Percentiles rank a stretch among this genome's conserved stretches.
Evolutionary conservation across 1,284 basidiomycete genomes (phyloP).

Genomic region (Quambalaria eucalypti): DNA sequence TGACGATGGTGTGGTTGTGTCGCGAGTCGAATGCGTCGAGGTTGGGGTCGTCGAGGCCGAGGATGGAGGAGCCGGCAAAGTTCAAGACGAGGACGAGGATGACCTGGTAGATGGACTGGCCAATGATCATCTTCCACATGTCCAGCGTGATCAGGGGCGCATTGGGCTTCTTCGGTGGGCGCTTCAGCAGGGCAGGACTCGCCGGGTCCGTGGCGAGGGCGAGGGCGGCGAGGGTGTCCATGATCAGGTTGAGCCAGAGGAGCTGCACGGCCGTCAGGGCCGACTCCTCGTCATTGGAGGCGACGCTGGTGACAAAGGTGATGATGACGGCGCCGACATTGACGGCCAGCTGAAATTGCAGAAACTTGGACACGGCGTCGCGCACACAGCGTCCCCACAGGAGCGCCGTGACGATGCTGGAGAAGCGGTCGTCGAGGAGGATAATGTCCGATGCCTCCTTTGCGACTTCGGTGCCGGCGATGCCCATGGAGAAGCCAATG

Average conservation of each 20-base stretch:
- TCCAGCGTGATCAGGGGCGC: conserved; percentile 80
- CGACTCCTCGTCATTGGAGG: conserved; percentile 66
- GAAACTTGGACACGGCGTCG: conserved; percentile 90
- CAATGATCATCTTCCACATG: conserved; percentile 73
- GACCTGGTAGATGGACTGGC: conserved; percentile 83
- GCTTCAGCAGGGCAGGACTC: conserved; percentile 66
- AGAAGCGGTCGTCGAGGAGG: conserved; percentile 89
- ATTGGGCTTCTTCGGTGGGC: conserved; percentile 79
- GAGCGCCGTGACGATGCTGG: conserved; percentile 86
- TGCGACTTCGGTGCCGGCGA: conserved; percentile 94
- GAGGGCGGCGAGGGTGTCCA: conserved; percentile 96
- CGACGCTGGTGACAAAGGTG: conserved; percentile 82
- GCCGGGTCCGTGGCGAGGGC: conserved; percentile 95
- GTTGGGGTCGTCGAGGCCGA: conserved; percentile 45
- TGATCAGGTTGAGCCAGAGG: conserved; percentile 85
- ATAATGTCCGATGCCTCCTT: conserved; percentile 99
- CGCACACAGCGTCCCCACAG: conserved; percentile 99
- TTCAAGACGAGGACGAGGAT: conserved; percentile 77
- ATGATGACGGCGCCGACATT: conserved; percentile 92
- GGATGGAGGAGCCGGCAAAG: conserved; percentile 67
- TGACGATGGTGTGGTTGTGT: conserved; percentile 25
- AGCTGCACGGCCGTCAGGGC: conserved; percentile 89
- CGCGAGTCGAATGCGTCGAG: conserved; percentile 39
- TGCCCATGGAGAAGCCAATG: conserved; percentile 65
- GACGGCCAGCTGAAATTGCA: conserved; percentile 95